Evolutionary conservation across 169 alveolate genomes (phyloP), one percentile per base, ranked within the genome.

Genomic region (Miamiensis avidus): DNA sequence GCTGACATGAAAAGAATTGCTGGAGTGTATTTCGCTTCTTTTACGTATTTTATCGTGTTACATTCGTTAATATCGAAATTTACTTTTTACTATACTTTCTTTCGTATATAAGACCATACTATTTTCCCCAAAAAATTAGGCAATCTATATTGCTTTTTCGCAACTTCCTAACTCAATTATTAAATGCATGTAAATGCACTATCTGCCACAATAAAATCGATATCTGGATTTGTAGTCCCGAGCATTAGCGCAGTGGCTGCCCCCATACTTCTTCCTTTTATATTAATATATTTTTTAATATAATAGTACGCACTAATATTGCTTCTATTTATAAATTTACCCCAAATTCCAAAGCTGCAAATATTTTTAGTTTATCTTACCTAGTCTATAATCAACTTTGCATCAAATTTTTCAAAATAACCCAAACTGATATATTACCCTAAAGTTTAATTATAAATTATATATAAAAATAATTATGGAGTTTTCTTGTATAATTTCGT

Each of bases 331-430:
- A 49, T n/a, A n/a, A n/a, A n/a, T n/a, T 49, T 49, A 49, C 95
- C 95, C 93, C 93, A 92, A 87, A 92, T 33, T 26, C 93, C 95
- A 49, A 92, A 86, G 16, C 85, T 78, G 6, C 91, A 87, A 1
- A 92, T 91, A 64, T 74, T 81, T 81, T 81, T 81, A n/a, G 75
- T 65, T 73, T 87, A 86, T 81, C 84, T 87, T 26, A 92, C 84
- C 78, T 84, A 86, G 75, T 92, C 93, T 65, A 88, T 78, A 31
- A 92, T 76, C 30, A 78, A 29, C 75, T 78, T 74, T 1, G 90
- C 91, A 89, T 91, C 95, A 28, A 82, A 76, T 77, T 86, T 83
- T 76, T 92, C 95, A 79, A 84, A 86, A 84, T 79, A 92, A 31
- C 95, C 93, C 65, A 92, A 86, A 34, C 91, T 84, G 27, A 92